phyloP scores from a whole-genome alignment of 2,329 filamentous ascomycete genomes.

The Diaporthe citri region DNA sequence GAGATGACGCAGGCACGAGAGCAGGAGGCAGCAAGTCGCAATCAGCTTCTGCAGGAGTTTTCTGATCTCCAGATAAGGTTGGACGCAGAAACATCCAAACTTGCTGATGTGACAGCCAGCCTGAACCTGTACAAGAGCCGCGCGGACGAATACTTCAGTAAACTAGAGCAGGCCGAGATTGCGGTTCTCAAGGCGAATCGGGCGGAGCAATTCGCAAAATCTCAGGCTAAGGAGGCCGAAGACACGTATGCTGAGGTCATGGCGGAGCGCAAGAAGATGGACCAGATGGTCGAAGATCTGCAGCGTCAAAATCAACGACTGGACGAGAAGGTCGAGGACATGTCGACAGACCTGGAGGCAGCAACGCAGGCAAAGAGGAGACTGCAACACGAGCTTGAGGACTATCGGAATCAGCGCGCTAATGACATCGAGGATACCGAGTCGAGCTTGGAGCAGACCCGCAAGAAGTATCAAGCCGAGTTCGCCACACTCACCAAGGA shows the following conservation, averaged over 20 bases:
- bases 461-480: slow-evolving; percentile 97
- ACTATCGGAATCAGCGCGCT: slow-evolving; percentile 93
- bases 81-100: slow-evolving; percentile 87
- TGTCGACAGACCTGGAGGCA: slow-evolving; percentile 88
- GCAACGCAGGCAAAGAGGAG: slow-evolving; percentile 92
- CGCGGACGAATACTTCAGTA: slow-evolving; percentile 96
- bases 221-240: slow-evolving; percentile 90
- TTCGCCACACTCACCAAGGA: slow-evolving; percentile 91
- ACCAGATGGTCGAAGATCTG: slow-evolving; percentile 87
- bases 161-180: slow-evolving; percentile 96
- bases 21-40: slow-evolving; percentile 88
- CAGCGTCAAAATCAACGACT: slow-evolving; percentile 90
- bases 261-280: slow-evolving; percentile 92
- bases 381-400: slow-evolving; percentile 95
- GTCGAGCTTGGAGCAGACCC: slow-evolving; percentile 93
- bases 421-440: slow-evolving; percentile 99
- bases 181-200: slow-evolving; percentile 91
- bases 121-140: slow-evolving; percentile 91
- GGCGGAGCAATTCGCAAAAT: slow-evolving; percentile 93
- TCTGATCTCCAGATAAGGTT: slow-evolving; percentile 93
- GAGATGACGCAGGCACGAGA: slow-evolving; percentile 84
- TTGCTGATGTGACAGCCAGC: slow-evolving; percentile 86
- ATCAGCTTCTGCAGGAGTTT: slow-evolving; percentile 90
- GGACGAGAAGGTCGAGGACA: slow-evolving; percentile 91
- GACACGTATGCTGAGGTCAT: slow-evolving; percentile 91